Percentiles rank a stretch among this genome's conserved stretches.
Conservation (phyloP, 495 filamentous ascomycete genomes). For the Penicillium malachiteum region DNA sequence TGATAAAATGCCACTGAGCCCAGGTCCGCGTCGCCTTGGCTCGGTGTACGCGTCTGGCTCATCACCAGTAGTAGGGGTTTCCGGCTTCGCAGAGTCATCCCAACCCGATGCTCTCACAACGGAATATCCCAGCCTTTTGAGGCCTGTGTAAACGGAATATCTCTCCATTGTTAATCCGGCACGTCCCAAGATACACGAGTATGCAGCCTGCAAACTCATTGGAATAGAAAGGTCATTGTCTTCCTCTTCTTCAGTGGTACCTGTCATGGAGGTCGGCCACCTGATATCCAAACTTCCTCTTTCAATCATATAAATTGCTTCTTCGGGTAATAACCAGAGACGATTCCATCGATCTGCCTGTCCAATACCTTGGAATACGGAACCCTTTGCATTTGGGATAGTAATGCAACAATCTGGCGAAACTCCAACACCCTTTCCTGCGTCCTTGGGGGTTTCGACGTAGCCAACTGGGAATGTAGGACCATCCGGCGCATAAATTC, state of each 20-base stretch:
- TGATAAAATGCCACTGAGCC: constrained; percentile 34
- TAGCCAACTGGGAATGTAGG: constrained; percentile 23
- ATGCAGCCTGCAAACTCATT: constrained; percentile 87
- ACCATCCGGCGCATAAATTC: constrained; percentile 47
- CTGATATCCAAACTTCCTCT: constrained; percentile 80
- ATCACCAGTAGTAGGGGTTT: constrained; percentile 1
- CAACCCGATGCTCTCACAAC: constrained; percentile 66
- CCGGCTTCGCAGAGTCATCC: constrained; percentile 30
- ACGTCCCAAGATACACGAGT: constrained; percentile 70
- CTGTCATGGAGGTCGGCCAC: constrained; percentile 59
- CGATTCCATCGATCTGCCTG: constrained; percentile 54
- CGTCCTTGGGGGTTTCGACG: constrained; percentile 8
- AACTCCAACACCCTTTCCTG: constrained; percentile 23
- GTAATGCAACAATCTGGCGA: constrained; percentile 42
- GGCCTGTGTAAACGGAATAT: constrained; percentile 79
- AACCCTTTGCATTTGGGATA: constrained; percentile 47
- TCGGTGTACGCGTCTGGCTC: constrained; percentile 5
- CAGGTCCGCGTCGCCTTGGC: constrained; percentile 22
- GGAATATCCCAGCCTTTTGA: constrained; percentile 82
- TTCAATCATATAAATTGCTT: constrained; percentile 85
- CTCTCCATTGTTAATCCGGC: constrained; percentile 72
- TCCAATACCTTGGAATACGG: constrained; percentile 59
- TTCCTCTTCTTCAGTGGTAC: constrained; percentile 21
- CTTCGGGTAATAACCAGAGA: constrained; percentile 87
- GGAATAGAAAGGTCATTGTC: constrained; percentile 62